Conservation (phyloP, 2,329 filamentous ascomycete genomes). For the Pseudonectria foliicola region DNA sequence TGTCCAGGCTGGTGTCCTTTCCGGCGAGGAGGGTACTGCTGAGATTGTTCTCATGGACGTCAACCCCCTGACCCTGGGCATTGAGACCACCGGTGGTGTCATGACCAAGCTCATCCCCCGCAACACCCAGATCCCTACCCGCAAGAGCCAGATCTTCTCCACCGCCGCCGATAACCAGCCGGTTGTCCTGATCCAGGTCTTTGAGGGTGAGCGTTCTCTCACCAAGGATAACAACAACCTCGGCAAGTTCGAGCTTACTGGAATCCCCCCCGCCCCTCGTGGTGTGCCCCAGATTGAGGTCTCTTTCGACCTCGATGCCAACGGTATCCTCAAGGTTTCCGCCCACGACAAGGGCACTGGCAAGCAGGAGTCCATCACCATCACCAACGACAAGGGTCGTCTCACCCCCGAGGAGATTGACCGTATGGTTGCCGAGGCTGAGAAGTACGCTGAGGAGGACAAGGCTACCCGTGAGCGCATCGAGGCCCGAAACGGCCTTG, state of each 20-base stretch:
- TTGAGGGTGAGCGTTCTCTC: slow-evolving; percentile 85
- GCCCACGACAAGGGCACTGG: slow-evolving; percentile 97
- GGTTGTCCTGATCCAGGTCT: slow-evolving; percentile 91
- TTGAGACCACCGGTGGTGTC: slow-evolving; percentile 93
- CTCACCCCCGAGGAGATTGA: slow-evolving; percentile 96
- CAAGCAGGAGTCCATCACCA: slow-evolving; percentile 95
- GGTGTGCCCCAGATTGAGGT: slow-evolving; percentile 98
- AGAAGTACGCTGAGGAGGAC: slow-evolving; percentile 98
- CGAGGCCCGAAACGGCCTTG: slow-evolving; percentile 89
- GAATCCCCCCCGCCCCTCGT: slow-evolving; percentile 89
- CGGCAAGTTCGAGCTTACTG: slow-evolving; percentile 96
- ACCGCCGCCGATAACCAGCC: slow-evolving; percentile 96
- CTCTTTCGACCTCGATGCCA: slow-evolving; percentile 94
- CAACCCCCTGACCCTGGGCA: slow-evolving; percentile 92
- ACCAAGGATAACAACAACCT: slow-evolving; percentile 97
- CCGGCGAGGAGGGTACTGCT: slow-evolving; percentile 75
- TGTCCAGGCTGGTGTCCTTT: slow-evolving; percentile 92
- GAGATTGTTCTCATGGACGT: slow-evolving; percentile 92
- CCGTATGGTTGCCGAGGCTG: slow-evolving; percentile 96
- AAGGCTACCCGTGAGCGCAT: slow-evolving; percentile 97
- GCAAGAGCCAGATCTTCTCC: slow-evolving; percentile 97
- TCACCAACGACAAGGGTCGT: slow-evolving; percentile 99
- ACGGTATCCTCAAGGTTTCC: slow-evolving; percentile 95
- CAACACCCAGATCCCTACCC: slow-evolving; percentile 90
- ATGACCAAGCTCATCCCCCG: slow-evolving; percentile 96